These are phyloP conservation scores for Alternaria sp. DNA, from an alignment of 2,329 filamentous ascomycete genomes.

Conservation along the genomic window DNA sequence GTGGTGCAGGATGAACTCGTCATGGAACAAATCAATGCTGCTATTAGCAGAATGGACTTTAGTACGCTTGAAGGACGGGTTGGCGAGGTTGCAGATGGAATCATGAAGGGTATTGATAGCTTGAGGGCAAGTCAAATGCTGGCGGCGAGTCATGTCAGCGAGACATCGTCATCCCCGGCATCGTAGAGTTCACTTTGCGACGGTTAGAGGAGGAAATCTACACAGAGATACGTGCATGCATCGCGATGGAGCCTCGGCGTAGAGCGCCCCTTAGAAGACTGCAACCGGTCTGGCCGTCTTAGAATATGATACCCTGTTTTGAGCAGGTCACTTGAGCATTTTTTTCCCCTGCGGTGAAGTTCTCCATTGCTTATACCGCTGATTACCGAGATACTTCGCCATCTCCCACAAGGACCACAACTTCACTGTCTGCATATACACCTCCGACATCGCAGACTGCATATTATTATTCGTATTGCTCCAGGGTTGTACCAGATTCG, in stretches of 20 bases:
- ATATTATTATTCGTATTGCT: not conserved
- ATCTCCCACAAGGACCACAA: not conserved
- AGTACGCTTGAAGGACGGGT: slow-evolving; percentile 68
- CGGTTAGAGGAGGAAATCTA: slow-evolving; percentile 38
- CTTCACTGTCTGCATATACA: not conserved
- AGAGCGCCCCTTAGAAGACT: slow-evolving; percentile 9
- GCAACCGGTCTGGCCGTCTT: slow-evolving; percentile 16
- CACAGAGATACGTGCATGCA: slow-evolving; percentile 20
- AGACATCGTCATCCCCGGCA: slow-evolving; percentile 6
- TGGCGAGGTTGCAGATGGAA: slow-evolving; percentile 56
- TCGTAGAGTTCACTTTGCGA: slow-evolving; percentile 9
- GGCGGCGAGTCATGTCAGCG: slow-evolving; percentile 5
- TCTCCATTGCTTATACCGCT: slow-evolving; percentile 29
- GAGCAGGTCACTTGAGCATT: slow-evolving; percentile 31
- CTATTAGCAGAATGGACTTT: slow-evolving; percentile 71
- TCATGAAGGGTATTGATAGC: slow-evolving; percentile 44
- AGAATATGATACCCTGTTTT: slow-evolving; percentile 26
- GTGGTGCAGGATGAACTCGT: slow-evolving; percentile 83
- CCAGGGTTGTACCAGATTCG: slow-evolving; percentile 1
- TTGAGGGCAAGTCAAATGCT: slow-evolving; percentile 21
- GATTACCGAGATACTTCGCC: slow-evolving; percentile 24
- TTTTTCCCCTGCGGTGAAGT: slow-evolving; percentile 20
- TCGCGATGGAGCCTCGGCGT: slow-evolving; percentile 14
- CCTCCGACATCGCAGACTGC: slow-evolving; percentile 10
- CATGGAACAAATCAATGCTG: slow-evolving; percentile 73